Evolutionary conservation across 768 basidiomycete genomes (phyloP), one percentile per base, ranked within the genome.

Genomic region (Crassisporium funariophilum): DNA sequence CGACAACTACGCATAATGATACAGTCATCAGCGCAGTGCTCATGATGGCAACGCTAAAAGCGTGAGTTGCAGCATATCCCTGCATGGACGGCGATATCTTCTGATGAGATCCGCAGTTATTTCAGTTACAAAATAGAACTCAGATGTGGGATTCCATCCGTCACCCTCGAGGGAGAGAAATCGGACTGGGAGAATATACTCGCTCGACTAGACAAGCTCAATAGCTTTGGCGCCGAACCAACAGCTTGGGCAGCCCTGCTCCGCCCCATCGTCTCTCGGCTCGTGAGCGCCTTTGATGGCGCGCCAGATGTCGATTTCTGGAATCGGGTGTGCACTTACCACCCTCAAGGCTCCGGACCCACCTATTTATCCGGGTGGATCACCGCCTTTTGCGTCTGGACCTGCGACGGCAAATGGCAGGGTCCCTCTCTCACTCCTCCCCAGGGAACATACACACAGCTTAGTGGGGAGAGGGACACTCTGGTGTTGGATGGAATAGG

Each of bases 231-330:
- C 15, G 57, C 54, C 7, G 64, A 67, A 19, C 52, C 58, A 1
- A 41, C 35, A 2, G 63, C 64, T 4, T 77, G 74, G 74, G 60
- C 64, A 15, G 57, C 63, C 23, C 64, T 78, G 20, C 65, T 78
- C 5, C 62, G 62, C 9, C 73, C 73, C 0, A 56, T 78, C 19
- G 52, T 78, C 35, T 27, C 52, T 22, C 62, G 67, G 12, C 72
- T 74, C 48, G 60, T 71, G 6, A 22, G 50, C 3, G 65, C 72
- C 5, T 75, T 69, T 38, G 67, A 70, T n/a, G 39, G 56, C 11
- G 53, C 33, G 21, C 56, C 4, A 49, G 69, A 72, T 43, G 50
- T 64, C 39, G 65, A 64, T 1, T 74, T 74, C 48, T 74, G 72
- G 73, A 65, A 65, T 45, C 62, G 60, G 48, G 60, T 72, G 17